A percentile compares a stretch with the other conserved stretches of the same genome.
phyloP scores from a whole-genome alignment of 2,329 filamentous ascomycete genomes.

The Fusarium fujikuroi region DNA sequence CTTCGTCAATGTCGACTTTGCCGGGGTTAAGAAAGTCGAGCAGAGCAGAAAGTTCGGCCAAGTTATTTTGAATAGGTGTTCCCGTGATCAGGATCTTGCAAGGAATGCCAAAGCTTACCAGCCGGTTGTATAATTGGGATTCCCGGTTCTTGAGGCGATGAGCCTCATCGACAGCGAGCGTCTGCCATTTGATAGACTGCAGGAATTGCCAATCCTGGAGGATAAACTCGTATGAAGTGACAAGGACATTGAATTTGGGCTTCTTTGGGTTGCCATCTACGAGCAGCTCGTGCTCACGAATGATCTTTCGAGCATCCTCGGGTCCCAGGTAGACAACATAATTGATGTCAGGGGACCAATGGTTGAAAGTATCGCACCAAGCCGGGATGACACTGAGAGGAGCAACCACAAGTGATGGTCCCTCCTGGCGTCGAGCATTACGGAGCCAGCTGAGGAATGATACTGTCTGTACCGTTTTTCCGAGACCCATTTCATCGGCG shows the following conservation, averaged over 20 bases:
- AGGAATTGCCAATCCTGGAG: constrained; percentile 86
- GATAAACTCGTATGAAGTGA: constrained; percentile 98
- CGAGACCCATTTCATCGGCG: constrained; percentile 97
- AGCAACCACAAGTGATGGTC: constrained; percentile 96
- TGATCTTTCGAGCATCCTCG: constrained; percentile 84
- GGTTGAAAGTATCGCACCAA: constrained; percentile 97
- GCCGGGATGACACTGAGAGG: constrained; percentile 96
- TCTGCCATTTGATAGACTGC: constrained; percentile 95
- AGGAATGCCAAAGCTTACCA: constrained; percentile 87
- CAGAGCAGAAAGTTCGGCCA: constrained; percentile 89
- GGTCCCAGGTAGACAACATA: constrained; percentile 97
- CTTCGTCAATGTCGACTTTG: constrained; percentile 87
- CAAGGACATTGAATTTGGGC: constrained; percentile 95
- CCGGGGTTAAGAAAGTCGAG: constrained; percentile 99
- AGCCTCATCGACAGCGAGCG: constrained; percentile 94
- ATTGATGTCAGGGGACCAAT: constrained; percentile 95
- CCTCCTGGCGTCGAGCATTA: constrained; percentile 88
- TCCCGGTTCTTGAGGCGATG: constrained; percentile 97
- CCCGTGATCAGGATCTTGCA: constrained; percentile 94
- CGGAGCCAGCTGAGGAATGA: constrained; percentile 97
- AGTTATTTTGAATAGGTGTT: constrained; percentile 96
- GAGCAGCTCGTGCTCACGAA: constrained; percentile 89
- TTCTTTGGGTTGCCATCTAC: constrained; percentile 87
- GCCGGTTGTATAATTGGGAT: constrained; percentile 87
- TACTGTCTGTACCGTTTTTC: constrained; percentile 97